Evolutionary conservation across 164 flowering plant genomes (phyloP).

Genomic region (Vitis rupestris): DNA sequence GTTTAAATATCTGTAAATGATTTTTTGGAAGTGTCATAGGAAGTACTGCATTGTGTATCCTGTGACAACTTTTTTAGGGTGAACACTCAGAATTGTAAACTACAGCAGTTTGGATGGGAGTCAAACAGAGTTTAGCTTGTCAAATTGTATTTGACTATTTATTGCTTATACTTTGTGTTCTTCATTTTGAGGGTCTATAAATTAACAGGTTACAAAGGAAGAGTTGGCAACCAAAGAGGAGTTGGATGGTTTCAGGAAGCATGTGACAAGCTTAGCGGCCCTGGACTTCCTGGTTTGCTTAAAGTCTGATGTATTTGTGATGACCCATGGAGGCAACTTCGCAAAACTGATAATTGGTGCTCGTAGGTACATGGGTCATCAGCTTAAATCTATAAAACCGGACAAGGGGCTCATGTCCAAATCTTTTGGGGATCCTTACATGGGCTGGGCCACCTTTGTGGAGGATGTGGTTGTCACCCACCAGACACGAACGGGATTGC

Average conservation of each 20-base stretch:
- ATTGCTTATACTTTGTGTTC: not conserved
- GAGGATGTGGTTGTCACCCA: constrained; percentile 91
- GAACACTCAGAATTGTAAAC: too few species aligned
- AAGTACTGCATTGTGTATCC: not conserved
- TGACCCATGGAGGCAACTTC: constrained; percentile 98
- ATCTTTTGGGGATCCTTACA: constrained; percentile 96
- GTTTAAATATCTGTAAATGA: not conserved
- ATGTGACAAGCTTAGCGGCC: constrained; percentile 96
- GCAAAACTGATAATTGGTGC: constrained; percentile 94
- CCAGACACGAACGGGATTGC: constrained; percentile 91
- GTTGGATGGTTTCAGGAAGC: constrained; percentile 78
- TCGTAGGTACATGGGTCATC: constrained; percentile 92
- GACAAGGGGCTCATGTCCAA: constrained; percentile 99
- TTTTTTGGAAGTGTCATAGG: not conserved
- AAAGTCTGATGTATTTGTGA: constrained; percentile 95
- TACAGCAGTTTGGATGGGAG: too few species aligned
- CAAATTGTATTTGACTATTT: not conserved
- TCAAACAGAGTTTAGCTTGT: not conserved
- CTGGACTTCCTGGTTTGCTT: constrained; percentile 93
- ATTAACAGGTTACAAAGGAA: constrained; percentile 85
- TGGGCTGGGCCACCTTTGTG: constrained; percentile 95
- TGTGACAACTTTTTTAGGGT: not conserved
- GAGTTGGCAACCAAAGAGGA: constrained; percentile 81
- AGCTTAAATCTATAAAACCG: constrained; percentile 87
- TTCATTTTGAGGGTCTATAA: not conserved